Evolutionary conservation across 345 rosid genomes (phyloP).

Genomic region (Geranium brycei): DNA sequence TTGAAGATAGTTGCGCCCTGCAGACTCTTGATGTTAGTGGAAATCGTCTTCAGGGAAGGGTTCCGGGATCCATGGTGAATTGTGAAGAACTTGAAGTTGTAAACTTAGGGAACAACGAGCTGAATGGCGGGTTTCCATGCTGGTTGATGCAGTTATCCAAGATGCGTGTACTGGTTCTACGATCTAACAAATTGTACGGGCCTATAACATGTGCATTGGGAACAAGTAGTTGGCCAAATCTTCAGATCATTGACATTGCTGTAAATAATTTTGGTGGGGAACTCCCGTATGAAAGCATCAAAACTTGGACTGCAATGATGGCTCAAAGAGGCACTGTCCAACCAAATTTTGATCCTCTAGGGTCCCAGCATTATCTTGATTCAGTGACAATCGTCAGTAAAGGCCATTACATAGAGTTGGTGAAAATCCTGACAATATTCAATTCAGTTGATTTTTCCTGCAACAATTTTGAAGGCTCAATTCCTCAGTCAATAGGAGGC

Average conservation of each 20-base stretch:
- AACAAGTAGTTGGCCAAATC: slow-evolving; percentile 13
- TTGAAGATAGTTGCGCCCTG: slow-evolving; percentile 8
- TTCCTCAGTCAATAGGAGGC: slow-evolving; percentile 18
- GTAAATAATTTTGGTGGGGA: slow-evolving; percentile 15
- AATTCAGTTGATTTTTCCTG: slow-evolving; percentile 29
- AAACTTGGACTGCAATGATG: slow-evolving; percentile 9
- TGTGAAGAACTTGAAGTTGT: slow-evolving; percentile 24
- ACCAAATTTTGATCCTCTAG: slow-evolving; percentile 12
- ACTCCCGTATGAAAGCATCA: not conserved
- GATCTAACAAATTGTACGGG: slow-evolving; percentile 29
- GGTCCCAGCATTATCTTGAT: slow-evolving; percentile 22
- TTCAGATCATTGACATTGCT: slow-evolving; percentile 38
- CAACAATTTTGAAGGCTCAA: slow-evolving; percentile 19
- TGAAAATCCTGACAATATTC: slow-evolving; percentile 32
- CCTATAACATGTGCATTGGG: slow-evolving; percentile 11
- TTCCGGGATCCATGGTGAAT: slow-evolving; percentile 20
- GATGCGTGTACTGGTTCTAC: slow-evolving; percentile 24
- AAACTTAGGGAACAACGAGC: slow-evolving; percentile 25
- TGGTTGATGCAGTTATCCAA: slow-evolving; percentile 10
- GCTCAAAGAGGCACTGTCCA: too few relatives aligned
- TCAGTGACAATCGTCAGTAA: slow-evolving; percentile 25
- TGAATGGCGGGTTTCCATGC: slow-evolving; percentile 26
- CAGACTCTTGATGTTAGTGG: slow-evolving; percentile 25
- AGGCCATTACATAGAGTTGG: slow-evolving; percentile 19
- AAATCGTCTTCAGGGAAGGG: slow-evolving; percentile 18